Evolutionary conservation across 2,329 filamentous ascomycete species (phyloP).

Genomic region (Calonectria pteridis): DNA sequence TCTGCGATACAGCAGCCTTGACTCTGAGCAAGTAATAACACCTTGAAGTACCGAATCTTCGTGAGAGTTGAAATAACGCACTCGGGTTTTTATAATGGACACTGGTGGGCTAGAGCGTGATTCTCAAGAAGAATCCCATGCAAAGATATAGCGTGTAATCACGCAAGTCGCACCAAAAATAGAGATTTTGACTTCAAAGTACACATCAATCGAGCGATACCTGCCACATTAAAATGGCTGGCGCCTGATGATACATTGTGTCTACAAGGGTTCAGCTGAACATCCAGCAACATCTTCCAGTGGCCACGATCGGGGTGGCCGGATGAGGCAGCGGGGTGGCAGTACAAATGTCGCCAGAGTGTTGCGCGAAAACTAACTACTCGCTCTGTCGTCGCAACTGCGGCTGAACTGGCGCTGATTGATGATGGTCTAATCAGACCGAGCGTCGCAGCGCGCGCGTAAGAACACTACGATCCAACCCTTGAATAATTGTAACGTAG

Average conservation of each 20-base stretch:
- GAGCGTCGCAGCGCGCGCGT: neutral
- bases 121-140: neutral
- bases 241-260: neutral
- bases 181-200: neutral
- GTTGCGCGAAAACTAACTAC: neutral
- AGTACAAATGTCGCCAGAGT: neutral
- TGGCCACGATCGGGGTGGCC: neutral
- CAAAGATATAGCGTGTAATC: neutral
- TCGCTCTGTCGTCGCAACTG: neutral
- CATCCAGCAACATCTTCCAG: neutral
- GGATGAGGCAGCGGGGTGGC: neutral
- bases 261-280: neutral
- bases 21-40: no score
- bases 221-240: neutral
- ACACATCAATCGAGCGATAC: neutral
- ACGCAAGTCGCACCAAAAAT: neutral
- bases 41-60: no score
- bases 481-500: no score
- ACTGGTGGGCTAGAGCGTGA: neutral
- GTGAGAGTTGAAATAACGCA: no score
- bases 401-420: neutral
- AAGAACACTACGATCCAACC: no score
- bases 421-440: neutral
- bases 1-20: no score
- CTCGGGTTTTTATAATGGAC: no score